These are phyloP conservation scores for Wickerhamomyces strasburgensis DNA, from an alignment of 805 yeast genomes.

Conservation along the genomic window DNA sequence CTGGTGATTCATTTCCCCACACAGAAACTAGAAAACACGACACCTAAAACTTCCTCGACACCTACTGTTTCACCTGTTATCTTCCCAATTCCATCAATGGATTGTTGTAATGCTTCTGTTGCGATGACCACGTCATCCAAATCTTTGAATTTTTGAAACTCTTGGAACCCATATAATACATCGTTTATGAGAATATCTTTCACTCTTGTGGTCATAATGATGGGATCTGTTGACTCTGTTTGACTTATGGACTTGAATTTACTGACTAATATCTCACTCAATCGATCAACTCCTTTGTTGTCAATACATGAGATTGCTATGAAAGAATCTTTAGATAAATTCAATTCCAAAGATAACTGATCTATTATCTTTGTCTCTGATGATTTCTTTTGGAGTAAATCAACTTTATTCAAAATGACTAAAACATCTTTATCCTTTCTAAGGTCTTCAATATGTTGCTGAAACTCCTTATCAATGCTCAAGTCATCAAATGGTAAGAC, in stretches of 20 bases:
- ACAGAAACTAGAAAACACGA: conserved; percentile 87
- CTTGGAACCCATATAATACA: conserved; percentile 69
- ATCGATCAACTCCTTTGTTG: conserved; percentile 47
- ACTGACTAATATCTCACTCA: conserved; percentile 38
- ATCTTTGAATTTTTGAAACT: conserved; percentile 46
- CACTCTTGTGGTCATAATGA: conserved; percentile 69
- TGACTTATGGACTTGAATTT: conserved; percentile 46
- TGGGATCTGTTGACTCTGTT: conserved; percentile 54
- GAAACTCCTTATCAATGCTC: conserved; percentile 33
- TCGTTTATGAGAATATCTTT: conserved; percentile 72
- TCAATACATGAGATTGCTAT: conserved; percentile 56
- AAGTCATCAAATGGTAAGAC: conserved; percentile 49
- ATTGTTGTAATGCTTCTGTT: conserved; percentile 63
- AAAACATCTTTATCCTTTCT: conserved; percentile 29
- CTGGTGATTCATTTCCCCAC: conserved; percentile 64
- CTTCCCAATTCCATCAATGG: conserved; percentile 85
- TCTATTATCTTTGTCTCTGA: conserved; percentile 14
- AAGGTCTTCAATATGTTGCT: conserved; percentile 32
- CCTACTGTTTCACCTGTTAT: conserved; percentile 89
- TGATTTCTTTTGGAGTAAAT: conserved; percentile 31
- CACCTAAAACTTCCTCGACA: conserved; percentile 85
- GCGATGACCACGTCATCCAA: conserved; percentile 75
- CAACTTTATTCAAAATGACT: conserved; percentile 57
- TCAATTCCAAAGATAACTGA: conserved; percentile 18
- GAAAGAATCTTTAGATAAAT: conserved; percentile 22